Evolutionary conservation across 352 stramenopile species (phyloP), one percentile per base, ranked within the genome.

Genomic region (Phytophthora megakarya): DNA sequence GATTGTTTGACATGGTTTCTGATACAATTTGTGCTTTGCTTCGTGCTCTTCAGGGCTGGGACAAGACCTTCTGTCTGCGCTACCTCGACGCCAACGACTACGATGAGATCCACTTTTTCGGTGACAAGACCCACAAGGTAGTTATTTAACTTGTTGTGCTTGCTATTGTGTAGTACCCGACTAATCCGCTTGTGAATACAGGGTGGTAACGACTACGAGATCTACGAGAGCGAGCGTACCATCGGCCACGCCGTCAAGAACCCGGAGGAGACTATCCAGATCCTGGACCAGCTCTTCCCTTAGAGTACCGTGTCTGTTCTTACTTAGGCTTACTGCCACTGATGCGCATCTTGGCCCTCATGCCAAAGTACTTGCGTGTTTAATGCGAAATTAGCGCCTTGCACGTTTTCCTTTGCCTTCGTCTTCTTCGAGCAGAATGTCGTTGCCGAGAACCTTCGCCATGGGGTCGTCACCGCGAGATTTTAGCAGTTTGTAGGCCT

Each of bases 81-180:
- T 99, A 96, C 80, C 70, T 97, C 32, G 79, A 89, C 52, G 78
- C 89, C 12, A 91, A 82, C 51, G 96, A 98, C 76, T 99, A 98
- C 81, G 97, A 99, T 70, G 96, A 99, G 73, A 97, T 99, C 73
- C 97, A 99, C 81, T 99, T 99, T 72, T 99, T 99, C 73, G 98
- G 98, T 48, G 98, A 99, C 89, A 99, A 99, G 82, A 99, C 97
- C 16, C 96, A 98, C 81, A 77, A 97, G 72, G 85, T 93, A 42
- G 18, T 42, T 37, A 43, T 30, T 46, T 23, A 18, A 33, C 40
- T 45, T 25, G 2, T 51, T n/a, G 22, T 11, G 25, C 25, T 35
- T 56, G 32, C 15, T 60, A 51, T 50, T 50, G 15, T 50, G 22
- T 62, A 13, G 11, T 48, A 28, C 35, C 7, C 12, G 15, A 50